Base-by-base conservation (phyloP, 257 asterid species). In the Salvia hispanica region DNA sequence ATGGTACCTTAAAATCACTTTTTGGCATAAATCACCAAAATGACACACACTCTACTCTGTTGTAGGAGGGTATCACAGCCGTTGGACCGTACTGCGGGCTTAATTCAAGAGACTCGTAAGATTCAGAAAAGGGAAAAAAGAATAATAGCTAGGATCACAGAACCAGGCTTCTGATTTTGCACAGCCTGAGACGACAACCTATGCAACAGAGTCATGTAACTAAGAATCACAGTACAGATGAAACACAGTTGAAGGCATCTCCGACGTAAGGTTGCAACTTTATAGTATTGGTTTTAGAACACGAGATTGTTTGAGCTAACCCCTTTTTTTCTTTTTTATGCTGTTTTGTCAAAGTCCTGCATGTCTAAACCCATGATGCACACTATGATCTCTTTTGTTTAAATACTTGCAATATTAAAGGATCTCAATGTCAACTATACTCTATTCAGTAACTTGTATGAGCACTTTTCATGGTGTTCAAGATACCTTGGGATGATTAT, bases 191-290 rank as follows among this genome's bases (percentile, higher is more conserved):
- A 53, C 95, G 78, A 67, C 88, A 70, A 74, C 78, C 86, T 12
- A 46, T 37, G 58, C 63, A 42, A 64, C 84, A 83, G 77, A 45
- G 74, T 39, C 85, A 69, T 69, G 69, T 66, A 68, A 88, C 87
- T 71, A 83, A 73, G 79, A 73, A 63, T 6, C 91, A 83, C 52
- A 62, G 90, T 21, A 90, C 83, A 72, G 67, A 83, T 77, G 98
- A 87, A 67, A 94, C 88, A 48, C 98, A 94, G 75, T 74, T 94
- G 85, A 91, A 91, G 84, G 99, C 98, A 77, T 94, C 99, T 84
- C 99, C 83, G 98, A 94, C 84, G 96, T 94, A 94, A 91, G 96
- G 96, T 88, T 82, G 85, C 95, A 80, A 80, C 90, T 84, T 62
- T 83, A 91, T 91, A 65, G 78, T 76, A 66, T 66, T 85, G 79